phyloP scores from a whole-genome alignment of 345 rosid species.

The Eucalyptus polyanthemos region DNA sequence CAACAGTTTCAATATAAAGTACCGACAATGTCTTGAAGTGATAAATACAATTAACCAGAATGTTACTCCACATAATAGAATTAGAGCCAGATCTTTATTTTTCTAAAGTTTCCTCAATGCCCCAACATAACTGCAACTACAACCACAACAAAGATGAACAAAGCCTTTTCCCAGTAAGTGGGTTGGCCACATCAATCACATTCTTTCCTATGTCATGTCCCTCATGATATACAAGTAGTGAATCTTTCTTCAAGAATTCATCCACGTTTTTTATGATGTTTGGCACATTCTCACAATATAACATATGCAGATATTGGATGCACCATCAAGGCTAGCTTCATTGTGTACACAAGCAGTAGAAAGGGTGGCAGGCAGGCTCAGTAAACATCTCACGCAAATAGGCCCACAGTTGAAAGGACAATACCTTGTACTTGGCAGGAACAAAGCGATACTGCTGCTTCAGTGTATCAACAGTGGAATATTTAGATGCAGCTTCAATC shows the following conservation, averaged over 20 bases:
- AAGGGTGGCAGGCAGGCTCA: background rate
- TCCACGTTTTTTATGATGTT: background rate
- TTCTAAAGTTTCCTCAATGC: background rate
- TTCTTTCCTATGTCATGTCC: background rate
- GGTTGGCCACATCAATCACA: background rate
- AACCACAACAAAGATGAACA: background rate
- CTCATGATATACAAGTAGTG: background rate
- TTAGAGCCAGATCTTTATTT: background rate
- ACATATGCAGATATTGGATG: background rate
- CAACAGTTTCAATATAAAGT: background rate
- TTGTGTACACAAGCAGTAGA: background rate
- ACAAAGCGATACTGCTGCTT: constrained; percentile 73
- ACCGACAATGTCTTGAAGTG: background rate
- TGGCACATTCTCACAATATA: background rate
- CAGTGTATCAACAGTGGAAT: constrained; percentile 87
- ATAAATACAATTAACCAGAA: background rate
- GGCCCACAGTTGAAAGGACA: background rate
- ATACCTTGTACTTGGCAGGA: constrained; percentile 83
- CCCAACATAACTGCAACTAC: background rate
- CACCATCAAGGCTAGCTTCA: background rate
- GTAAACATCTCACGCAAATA: background rate
- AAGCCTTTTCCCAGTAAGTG: background rate
- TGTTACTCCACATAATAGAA: background rate
- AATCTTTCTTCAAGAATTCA: background rate
- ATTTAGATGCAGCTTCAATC: constrained; percentile 93